Percentiles rank a stretch among this genome's conserved stretches.
These are phyloP conservation scores for Solanum bulbocastanum DNA, from an alignment of 257 asterid genomes.

Conservation along the genomic window DNA sequence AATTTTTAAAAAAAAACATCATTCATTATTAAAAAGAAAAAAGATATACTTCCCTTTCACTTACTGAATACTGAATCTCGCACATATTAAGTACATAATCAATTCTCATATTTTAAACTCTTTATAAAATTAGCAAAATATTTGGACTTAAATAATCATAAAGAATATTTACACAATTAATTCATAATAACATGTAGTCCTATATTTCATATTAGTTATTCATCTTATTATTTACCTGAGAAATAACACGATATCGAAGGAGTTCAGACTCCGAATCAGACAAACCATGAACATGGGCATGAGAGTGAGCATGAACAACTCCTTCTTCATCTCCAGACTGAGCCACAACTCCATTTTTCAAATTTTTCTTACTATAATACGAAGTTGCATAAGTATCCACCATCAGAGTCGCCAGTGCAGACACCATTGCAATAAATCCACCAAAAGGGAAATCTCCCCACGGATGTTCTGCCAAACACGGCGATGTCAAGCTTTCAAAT, in stretches of 20 bases:
- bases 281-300: constrained; percentile 17
- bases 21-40: not conserved
- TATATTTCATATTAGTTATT: too few species aligned
- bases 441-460: constrained; percentile 19
- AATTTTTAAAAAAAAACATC: too few species aligned
- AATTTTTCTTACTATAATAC: not conserved
- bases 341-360: not conserved
- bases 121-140: too few species aligned
- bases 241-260: constrained; percentile 16
- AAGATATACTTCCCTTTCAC: not conserved
- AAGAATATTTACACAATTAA: not conserved
- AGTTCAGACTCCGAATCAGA: not conserved
- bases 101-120: not conserved
- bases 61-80: not conserved
- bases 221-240: not conserved
- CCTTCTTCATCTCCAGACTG: not conserved
- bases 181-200: not conserved
- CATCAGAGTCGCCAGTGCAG: constrained; percentile 11
- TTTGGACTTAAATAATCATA: not conserved
- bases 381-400: constrained; percentile 17
- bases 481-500: not conserved
- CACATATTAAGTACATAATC: not conserved
- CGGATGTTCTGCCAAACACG: constrained; percentile 1
- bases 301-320: constrained; percentile 2
- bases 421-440: constrained; percentile 18